These are phyloP conservation scores for Arachis hypogaea DNA, from an alignment of 306 rosid genomes.

Conservation along the genomic window DNA sequence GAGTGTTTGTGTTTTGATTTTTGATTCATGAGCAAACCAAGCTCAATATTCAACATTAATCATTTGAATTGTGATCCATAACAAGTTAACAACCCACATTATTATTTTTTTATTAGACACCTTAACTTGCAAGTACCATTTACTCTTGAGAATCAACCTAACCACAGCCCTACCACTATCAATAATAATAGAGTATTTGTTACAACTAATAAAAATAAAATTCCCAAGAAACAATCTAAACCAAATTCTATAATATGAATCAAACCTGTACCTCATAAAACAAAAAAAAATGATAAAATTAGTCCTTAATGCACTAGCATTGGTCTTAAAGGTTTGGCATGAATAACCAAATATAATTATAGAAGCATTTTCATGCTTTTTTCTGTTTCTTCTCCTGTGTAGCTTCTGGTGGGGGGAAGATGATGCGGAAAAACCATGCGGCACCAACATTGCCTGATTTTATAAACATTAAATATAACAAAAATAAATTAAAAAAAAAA, in stretches of 20 bases:
- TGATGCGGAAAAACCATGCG: slow-evolving; percentile 67
- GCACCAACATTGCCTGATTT: slow-evolving; percentile 56
- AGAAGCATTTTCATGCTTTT: slow-evolving; percentile 51
- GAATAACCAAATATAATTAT: slow-evolving; percentile 4
- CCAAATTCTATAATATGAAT: neutral
- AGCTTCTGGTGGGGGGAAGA: slow-evolving; percentile 54
- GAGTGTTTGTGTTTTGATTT: too few relatives aligned
- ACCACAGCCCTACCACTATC: neutral
- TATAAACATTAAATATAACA: too few relatives aligned
- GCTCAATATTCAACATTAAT: too few relatives aligned
- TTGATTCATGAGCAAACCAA: too few relatives aligned
- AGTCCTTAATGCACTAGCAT: slow-evolving; percentile 6
- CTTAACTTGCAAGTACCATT: too few relatives aligned
- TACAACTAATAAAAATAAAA: too few relatives aligned
- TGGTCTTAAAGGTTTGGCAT: slow-evolving; percentile 1
- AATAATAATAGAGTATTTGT: too few relatives aligned
- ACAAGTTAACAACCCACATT: too few relatives aligned
- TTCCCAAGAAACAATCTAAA: neutral
- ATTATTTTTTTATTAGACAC: too few relatives aligned
- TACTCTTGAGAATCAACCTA: too few relatives aligned
- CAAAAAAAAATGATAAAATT: slow-evolving; percentile 7
- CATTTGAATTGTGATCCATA: too few relatives aligned
- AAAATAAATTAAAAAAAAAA: too few relatives aligned
- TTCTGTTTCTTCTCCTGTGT: slow-evolving; percentile 44
- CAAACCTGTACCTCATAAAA: slow-evolving; percentile 9